A percentile compares a stretch with the other conserved stretches of the same genome.
Evolutionary conservation across 148 eudicot species (phyloP).

Genomic region (Limonium bicolor): DNA sequence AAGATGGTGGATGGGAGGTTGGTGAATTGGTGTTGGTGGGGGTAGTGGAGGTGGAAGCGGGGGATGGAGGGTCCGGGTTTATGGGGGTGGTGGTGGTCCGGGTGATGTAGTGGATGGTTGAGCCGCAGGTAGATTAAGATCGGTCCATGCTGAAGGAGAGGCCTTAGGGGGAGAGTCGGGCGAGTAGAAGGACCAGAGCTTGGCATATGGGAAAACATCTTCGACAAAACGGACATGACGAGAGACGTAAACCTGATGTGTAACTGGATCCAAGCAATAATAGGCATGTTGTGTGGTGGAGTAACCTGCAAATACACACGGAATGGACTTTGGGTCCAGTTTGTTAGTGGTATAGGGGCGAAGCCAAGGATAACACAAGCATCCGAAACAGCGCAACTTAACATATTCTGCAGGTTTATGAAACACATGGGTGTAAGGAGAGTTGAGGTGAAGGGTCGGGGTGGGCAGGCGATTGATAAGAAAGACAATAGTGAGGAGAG

Average conservation of each 20-base stretch:
- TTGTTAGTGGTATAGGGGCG: conserved; percentile 2
- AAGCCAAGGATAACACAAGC: no score
- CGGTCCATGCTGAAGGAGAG: no score
- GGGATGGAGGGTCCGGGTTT: background rate
- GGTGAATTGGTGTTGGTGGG: no score
- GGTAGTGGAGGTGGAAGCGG: no score
- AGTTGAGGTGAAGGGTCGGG: background rate
- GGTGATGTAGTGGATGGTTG: no score
- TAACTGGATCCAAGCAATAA: background rate
- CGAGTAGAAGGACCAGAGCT: background rate
- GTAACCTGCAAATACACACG: conserved; percentile 6
- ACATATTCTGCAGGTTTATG: background rate
- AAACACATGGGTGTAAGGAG: background rate
- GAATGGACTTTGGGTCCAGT: background rate
- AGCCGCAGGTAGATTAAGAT: no score
- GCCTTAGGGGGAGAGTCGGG: no score
- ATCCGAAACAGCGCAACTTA: background rate
- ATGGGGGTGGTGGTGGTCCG: background rate
- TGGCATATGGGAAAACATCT: background rate
- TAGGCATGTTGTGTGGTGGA: background rate
- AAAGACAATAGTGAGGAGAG: background rate
- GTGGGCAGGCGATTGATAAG: conserved; percentile 4
- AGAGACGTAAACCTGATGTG: background rate
- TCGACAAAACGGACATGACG: conserved; percentile 7
- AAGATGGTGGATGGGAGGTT: background rate